Percentiles rank a stretch among this genome's conserved stretches.
Evolutionary conservation across 2,329 filamentous ascomycete genomes (phyloP).

Genomic region (Epichloe hybrida): DNA sequence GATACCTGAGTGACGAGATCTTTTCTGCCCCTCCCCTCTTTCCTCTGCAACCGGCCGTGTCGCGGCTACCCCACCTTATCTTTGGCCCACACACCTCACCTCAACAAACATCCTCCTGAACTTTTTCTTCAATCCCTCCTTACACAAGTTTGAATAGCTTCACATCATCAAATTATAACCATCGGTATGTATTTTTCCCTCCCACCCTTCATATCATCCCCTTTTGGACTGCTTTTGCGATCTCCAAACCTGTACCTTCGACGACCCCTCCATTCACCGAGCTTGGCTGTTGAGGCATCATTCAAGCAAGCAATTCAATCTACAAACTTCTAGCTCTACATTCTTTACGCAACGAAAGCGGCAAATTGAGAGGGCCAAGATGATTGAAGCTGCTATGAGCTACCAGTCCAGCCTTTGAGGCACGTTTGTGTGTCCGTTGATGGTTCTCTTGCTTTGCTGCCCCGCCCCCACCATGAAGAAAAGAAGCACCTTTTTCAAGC

Average conservation of each 20-base stretch:
- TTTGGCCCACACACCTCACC: slow-evolving; percentile 3
- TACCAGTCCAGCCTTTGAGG: background rate
- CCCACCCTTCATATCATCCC: background rate
- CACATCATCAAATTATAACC: background rate
- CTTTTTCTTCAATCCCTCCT: background rate
- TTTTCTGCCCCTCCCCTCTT: slow-evolving; percentile 7
- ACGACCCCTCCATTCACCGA: background rate
- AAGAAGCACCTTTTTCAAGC: background rate
- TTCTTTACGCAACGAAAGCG: background rate
- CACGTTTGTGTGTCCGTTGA: background rate
- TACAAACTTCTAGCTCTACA: background rate
- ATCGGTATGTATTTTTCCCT: background rate
- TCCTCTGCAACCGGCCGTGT: slow-evolving; percentile 2
- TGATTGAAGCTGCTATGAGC: background rate
- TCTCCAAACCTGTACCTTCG: background rate
- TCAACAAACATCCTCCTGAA: slow-evolving; percentile 4
- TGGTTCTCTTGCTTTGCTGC: background rate
- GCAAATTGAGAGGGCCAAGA: background rate
- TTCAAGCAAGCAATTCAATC: background rate
- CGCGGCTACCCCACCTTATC: slow-evolving; percentile 11
- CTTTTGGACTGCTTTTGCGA: background rate
- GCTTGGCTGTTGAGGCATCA: slow-evolving; percentile 2
- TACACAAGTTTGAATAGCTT: background rate
- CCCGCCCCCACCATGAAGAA: slow-evolving; percentile 5
- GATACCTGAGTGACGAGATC: slow-evolving; percentile 7